Percentiles rank a stretch among this genome's conserved stretches.
These are phyloP conservation scores for Bruguiera sexangula DNA, from an alignment of 345 rosid species.

Conservation along the genomic window DNA sequence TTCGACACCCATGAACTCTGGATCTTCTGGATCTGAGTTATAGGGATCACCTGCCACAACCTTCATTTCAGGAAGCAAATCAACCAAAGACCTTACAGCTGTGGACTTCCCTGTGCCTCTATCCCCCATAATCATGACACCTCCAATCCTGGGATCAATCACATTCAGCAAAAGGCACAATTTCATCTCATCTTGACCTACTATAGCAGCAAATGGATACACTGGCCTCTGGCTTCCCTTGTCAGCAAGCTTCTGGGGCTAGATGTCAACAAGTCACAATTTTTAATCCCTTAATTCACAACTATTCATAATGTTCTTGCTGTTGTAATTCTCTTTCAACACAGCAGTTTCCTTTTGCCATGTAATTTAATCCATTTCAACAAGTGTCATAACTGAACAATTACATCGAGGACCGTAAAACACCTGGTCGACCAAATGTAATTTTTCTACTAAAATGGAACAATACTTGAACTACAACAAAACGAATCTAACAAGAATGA, in stretches of 20 bases:
- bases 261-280: constrained; percentile 19
- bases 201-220: constrained; percentile 90
- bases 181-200: constrained; percentile 98
- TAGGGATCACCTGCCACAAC: constrained; percentile 85
- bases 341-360: background rate
- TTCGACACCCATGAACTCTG: constrained; percentile 89
- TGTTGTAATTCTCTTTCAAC: background rate
- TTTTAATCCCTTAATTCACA: constrained; percentile 11
- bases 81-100: constrained; percentile 83
- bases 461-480: background rate
- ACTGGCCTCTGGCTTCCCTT: constrained; percentile 84
- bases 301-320: constrained; percentile 3
- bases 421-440: background rate
- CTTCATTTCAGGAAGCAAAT: constrained; percentile 79
- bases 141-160: constrained; percentile 95
- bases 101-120: constrained; percentile 95
- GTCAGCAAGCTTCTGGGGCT: constrained; percentile 51
- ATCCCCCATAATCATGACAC: constrained; percentile 97
- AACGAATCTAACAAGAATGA: background rate
- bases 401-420: background rate
- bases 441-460: background rate
- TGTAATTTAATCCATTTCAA: background rate
- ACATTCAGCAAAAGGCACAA: constrained; percentile 84
- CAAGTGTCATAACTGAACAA: background rate
- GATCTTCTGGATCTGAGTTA: constrained; percentile 91